phyloP scores from a whole-genome alignment of 1,284 basidiomycete genomes.

The Apiotrichum akiyoshidainum region DNA sequence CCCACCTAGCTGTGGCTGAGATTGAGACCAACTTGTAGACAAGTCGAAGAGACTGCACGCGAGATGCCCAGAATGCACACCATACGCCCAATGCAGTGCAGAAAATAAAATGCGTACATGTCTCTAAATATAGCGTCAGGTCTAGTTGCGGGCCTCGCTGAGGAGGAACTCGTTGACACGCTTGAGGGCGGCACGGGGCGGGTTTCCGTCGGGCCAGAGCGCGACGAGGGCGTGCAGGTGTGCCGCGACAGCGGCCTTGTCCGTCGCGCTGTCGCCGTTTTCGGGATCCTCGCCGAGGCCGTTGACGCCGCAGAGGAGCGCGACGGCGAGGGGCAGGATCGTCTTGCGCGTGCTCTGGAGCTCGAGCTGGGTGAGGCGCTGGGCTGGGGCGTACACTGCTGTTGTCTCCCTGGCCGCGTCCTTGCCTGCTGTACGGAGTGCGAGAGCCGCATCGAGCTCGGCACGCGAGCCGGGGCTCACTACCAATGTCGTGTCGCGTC shows the following conservation, averaged over 20 bases:
- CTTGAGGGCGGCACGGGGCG: constrained; percentile 44
- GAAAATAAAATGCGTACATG: no score
- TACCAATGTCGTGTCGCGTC: constrained; percentile 8
- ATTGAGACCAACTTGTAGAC: no score
- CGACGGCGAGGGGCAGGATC: constrained; percentile 34
- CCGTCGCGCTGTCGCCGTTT: constrained; percentile 7
- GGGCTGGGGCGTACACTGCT: background rate
- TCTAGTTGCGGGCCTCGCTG: constrained; percentile 9
- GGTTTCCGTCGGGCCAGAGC: constrained; percentile 48
- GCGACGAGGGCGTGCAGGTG: constrained; percentile 40
- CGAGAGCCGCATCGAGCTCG: constrained; percentile 16
- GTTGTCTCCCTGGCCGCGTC: no score
- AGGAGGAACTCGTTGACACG: constrained; percentile 49
- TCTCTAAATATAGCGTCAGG: no score
- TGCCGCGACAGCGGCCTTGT: constrained; percentile 31
- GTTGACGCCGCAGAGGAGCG: constrained; percentile 24
- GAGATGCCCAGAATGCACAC: no score
- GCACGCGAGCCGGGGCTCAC: constrained; percentile 18
- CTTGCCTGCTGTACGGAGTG: background rate
- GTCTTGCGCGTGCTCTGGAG: constrained; percentile 19
- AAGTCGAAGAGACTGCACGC: no score
- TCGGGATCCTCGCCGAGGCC: constrained; percentile 1
- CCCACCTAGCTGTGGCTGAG: no score
- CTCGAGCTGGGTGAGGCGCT: background rate
- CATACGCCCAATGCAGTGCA: no score